Evolutionary conservation across 2,329 filamentous ascomycete genomes (phyloP).

Genomic region (Blastomyces percursus): DNA sequence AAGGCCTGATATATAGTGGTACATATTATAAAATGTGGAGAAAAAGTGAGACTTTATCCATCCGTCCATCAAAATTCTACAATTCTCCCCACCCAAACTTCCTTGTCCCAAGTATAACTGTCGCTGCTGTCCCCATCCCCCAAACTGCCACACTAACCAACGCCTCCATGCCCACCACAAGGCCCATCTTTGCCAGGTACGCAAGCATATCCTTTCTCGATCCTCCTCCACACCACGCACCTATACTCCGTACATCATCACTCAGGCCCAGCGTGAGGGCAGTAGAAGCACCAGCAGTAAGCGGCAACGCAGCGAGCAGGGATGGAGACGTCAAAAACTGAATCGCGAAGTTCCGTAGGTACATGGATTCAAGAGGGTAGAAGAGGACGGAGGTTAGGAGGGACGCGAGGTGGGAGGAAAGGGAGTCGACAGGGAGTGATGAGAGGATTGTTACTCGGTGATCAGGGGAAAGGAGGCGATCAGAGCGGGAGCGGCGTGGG

Average conservation of each 20-base stretch:
- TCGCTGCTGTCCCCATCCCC: constrained; percentile 28
- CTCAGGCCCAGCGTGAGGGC: constrained; percentile 11
- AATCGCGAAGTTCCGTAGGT: constrained; percentile 30
- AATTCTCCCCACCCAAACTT: constrained; percentile 31
- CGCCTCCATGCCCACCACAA: constrained; percentile 29
- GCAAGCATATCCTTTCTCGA: constrained; percentile 21
- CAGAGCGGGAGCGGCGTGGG: constrained; percentile 13
- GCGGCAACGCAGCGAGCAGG: constrained; percentile 11
- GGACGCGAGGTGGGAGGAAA: constrained; percentile 32
- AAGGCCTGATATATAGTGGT: background rate
- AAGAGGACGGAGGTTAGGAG: constrained; percentile 30
- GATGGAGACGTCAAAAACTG: constrained; percentile 25
- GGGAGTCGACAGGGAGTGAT: constrained; percentile 31
- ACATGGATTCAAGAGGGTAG: constrained; percentile 32
- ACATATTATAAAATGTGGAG: background rate
- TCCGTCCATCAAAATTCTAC: constrained; percentile 3
- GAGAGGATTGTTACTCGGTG: constrained; percentile 36
- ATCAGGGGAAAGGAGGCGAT: constrained; percentile 13
- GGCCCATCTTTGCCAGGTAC: constrained; percentile 28
- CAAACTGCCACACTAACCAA: constrained; percentile 29
- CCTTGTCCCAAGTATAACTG: constrained; percentile 30
- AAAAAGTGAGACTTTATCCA: background rate
- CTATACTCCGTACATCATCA: constrained; percentile 24
- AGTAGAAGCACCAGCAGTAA: constrained; percentile 3
- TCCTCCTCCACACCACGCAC: constrained; percentile 28